Evolutionary conservation across 371 early-diverging fungal species (phyloP).

Genomic region (Chytridium lagenaria): DNA sequence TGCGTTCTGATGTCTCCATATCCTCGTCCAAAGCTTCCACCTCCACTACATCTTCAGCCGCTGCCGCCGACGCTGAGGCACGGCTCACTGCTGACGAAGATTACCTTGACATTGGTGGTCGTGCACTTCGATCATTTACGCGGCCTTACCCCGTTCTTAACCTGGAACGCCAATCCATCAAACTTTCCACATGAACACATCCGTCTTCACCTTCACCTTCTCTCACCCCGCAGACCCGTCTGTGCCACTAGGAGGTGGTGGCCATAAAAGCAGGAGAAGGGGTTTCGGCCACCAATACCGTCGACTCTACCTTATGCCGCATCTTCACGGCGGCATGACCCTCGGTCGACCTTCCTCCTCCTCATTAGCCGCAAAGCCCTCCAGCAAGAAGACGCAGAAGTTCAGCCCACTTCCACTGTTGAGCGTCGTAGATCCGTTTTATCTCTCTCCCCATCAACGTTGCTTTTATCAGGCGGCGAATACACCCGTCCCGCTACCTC

Average conservation of each 20-base stretch:
- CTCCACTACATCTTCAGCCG: constrained; percentile 8
- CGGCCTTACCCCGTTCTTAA: constrained; percentile 43
- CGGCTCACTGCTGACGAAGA: neutral
- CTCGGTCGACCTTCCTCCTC: neutral
- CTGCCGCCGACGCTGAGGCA: neutral
- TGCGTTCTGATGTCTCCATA: neutral
- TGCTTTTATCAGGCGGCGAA: neutral
- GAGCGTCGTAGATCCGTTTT: neutral
- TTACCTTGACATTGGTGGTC: constrained; percentile 42
- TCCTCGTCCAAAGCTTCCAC: neutral
- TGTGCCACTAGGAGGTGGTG: neutral
- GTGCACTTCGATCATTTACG: constrained; percentile 43
- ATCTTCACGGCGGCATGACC: neutral
- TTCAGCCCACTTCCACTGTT: neutral
- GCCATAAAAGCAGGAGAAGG: neutral
- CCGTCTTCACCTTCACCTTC: constrained; percentile 17
- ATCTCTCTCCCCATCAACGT: neutral
- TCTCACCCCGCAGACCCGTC: constrained; percentile 16
- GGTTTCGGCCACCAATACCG: constrained; percentile 19
- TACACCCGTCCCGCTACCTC: neutral
- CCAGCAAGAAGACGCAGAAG: neutral
- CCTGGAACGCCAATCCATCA: constrained; percentile 41
- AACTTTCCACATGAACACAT: neutral
- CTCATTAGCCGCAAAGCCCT: neutral
- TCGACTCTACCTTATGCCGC: constrained; percentile 15